Base-by-base conservation (phyloP, 192 early-diverging fungal genomes). In the Oehlia diaphana region DNA sequence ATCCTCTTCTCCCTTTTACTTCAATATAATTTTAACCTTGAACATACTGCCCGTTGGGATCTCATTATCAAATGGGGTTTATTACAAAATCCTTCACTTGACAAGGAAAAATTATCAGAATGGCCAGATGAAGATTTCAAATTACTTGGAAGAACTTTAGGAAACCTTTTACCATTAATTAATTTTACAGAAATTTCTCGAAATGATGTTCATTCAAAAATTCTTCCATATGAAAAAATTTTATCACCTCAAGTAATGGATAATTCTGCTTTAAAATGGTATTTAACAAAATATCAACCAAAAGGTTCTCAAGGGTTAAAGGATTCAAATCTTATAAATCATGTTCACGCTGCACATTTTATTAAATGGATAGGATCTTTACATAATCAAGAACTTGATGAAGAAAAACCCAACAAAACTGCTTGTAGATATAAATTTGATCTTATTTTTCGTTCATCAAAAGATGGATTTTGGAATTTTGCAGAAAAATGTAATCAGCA, bases 181-280 rank as follows among this genome's bases (percentile, higher is more conserved):
- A 7, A 62, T 61, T 74, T 74, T n/a, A n/a, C 68, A 2, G 68
- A 70, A 70, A 70, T 70, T 37, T 70, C 68, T 23, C 33, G 68
- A 44, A 70, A 70, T 70, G 68, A 70, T 42, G 47, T 70, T n/a
- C 39, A 70, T 44, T 44, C 68, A 70, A 70, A 70, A 44, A 44
- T 70, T 70, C n/a, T 70, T 16, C 68, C 68, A 2, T 70, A 42
- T 42, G 68, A 44, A 70, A 70, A 70, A 42, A 70, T 70, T n/a
- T 70, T 70, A 47, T 58, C 53, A n/a, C n/a, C 68, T 70, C 68
- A 70, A 42, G 37, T 23, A 44, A 44, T 70, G 33, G 68, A 70
- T 70, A 70, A 70, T n/a, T n/a, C 68, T n/a, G 68, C 68, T 47
- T 39, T 70, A 6, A 70, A 70, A 70, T 70, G 68, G 68, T 70